These are phyloP conservation scores for Lepidium didymum DNA, from an alignment of 345 rosid genomes.

Conservation along the genomic window DNA sequence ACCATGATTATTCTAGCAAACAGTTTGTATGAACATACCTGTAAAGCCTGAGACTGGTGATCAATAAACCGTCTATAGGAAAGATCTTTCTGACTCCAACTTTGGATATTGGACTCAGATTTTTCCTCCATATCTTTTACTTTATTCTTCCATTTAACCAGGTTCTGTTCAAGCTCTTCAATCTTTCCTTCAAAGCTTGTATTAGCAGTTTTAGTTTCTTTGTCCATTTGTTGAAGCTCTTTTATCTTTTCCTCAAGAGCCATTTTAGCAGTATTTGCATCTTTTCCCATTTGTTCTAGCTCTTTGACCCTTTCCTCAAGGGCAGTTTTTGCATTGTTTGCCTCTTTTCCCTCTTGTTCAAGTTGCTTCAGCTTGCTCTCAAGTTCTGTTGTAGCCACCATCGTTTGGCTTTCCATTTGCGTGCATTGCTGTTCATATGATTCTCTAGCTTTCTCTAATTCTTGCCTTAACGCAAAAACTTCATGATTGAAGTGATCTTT, in stretches of 20 bases:
- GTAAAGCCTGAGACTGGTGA: conserved; percentile 45
- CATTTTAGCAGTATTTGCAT: conserved; percentile 39
- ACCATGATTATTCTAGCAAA: neutral
- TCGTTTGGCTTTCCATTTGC: conserved; percentile 54
- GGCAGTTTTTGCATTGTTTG: conserved; percentile 32
- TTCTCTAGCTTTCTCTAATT: conserved; percentile 42
- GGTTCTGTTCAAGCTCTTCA: conserved; percentile 43
- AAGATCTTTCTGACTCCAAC: conserved; percentile 53
- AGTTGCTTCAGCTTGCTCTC: conserved; percentile 48
- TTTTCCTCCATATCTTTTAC: conserved; percentile 42
- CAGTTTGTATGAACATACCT: conserved; percentile 30
- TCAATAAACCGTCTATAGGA: conserved; percentile 33
- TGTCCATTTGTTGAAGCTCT: conserved; percentile 59
- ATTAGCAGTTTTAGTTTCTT: conserved; percentile 42
- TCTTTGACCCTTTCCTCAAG: conserved; percentile 44
- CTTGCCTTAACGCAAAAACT: conserved; percentile 34
- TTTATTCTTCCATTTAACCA: conserved; percentile 36
- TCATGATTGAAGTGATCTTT: conserved; percentile 33
- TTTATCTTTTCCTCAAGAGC: conserved; percentile 35
- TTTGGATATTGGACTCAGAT: conserved; percentile 33
- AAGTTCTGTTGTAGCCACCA: conserved; percentile 35
- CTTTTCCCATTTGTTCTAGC: conserved; percentile 56
- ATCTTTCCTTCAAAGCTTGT: conserved; percentile 36
- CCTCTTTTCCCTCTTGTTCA: conserved; percentile 48
- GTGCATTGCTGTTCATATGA: conserved; percentile 39